Evolutionary conservation across 1,139 yeast genomes (phyloP), one percentile per base, ranked within the genome.

Genomic region (Cylindricascospora bacillispora): DNA sequence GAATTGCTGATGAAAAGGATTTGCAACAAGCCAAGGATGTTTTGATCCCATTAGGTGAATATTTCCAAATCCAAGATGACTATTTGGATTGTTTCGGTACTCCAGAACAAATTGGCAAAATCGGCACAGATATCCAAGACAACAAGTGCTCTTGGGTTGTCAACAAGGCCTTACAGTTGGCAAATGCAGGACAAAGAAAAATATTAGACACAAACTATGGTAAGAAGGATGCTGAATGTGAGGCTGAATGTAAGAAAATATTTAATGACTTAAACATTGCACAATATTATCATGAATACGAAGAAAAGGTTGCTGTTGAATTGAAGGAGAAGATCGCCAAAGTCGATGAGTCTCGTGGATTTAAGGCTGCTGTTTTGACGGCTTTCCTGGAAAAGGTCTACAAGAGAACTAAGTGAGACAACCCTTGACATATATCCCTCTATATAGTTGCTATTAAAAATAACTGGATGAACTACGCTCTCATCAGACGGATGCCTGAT

Each of bases 1-100:
- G 95, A 31, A 59, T 81, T 44, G 65, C 65, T 35, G 65, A 69
- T 47, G 78, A 69, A 35, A 57, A 63, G 44, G 95, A 86, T 56
- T 68, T 92, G 56, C 70, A 81, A 56, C 98, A 89, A 63, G 95
- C 85, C 13, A 70, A 67, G 41, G 92, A 82, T 45, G 74, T 92
- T 29, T 70, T 92, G 57, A 75, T 92, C 41, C 97, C 97, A 36
- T 70, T 89, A 45, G 99, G 99, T 37, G 95, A 92, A 60, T 92
- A 92, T 58, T 92, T 92, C 78, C 99, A 92, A 63, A 83, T 92
- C 46, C 98, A 92, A 63, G 99, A 92, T 55, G 99, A 92, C 59
- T 92, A 66, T 63, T 72, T 92, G 47, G 99, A 92, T 59, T 83
- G 95, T 60, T 92, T 82, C 54, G 99, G 98, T 40, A 85, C 92